These are phyloP conservation scores for Carex sylvatica DNA, from an alignment of 202 grass and related monocot species.

Conservation along the genomic window DNA sequence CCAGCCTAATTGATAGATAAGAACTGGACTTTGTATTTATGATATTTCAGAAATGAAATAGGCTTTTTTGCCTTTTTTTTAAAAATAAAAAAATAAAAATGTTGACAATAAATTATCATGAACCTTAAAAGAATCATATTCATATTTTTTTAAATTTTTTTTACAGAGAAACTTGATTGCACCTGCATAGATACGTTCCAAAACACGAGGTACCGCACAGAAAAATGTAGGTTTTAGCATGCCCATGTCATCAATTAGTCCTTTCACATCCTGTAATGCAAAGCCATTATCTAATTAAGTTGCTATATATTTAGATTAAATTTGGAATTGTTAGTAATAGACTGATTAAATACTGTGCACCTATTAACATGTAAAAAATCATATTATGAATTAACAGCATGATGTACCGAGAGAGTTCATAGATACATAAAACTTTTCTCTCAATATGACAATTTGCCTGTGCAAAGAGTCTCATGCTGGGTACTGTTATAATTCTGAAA, in stretches of 20 bases:
- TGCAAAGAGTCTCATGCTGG: not conserved
- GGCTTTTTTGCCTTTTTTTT: too few relatives aligned
- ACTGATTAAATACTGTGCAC: not conserved
- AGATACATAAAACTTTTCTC: constrained; percentile 3
- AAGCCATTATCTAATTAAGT: not conserved
- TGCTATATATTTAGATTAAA: not conserved
- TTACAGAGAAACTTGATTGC: not conserved
- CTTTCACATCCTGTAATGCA: not conserved
- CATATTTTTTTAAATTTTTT: not conserved
- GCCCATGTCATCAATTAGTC: not conserved
- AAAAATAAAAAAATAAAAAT: too few relatives aligned
- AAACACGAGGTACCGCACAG: not conserved
- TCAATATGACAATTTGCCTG: not conserved
- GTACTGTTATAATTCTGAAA: not conserved
- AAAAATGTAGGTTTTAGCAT: not conserved
- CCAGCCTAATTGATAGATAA: too few relatives aligned
- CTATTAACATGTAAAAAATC: not conserved
- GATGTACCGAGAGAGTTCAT: too few relatives aligned
- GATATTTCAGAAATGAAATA: too few relatives aligned
- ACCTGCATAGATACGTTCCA: not conserved
- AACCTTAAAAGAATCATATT: too few relatives aligned
- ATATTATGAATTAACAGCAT: not conserved
- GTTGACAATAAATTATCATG: too few relatives aligned
- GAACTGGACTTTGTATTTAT: too few relatives aligned
- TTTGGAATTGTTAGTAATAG: not conserved